Conservation (phyloP, 805 yeast species). For the Zygoascus ofunaensis region DNA sequence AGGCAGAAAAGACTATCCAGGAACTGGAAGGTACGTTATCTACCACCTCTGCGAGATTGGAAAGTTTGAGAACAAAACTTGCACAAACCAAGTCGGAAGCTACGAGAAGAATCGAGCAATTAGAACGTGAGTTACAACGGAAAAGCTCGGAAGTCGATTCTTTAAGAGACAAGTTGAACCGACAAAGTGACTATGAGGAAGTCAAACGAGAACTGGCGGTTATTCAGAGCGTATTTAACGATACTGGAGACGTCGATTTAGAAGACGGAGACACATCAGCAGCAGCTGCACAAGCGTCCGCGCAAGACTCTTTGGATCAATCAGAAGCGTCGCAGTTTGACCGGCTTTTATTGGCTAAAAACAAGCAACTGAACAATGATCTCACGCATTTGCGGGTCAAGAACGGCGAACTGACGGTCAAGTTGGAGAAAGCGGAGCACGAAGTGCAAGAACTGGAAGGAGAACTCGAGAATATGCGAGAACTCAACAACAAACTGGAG, state of each 20-base stretch:
- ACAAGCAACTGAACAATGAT: slow-evolving; percentile 63
- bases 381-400: slow-evolving; percentile 56
- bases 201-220: slow-evolving; percentile 67
- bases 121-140: slow-evolving; percentile 40
- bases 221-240: slow-evolving; percentile 68
- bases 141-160: slow-evolving; percentile 42
- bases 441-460: slow-evolving; percentile 21
- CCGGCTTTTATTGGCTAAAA: slow-evolving; percentile 48
- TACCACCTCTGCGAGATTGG: slow-evolving; percentile 47
- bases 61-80: slow-evolving; percentile 33
- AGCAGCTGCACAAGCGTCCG: slow-evolving; percentile 23
- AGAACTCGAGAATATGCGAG: slow-evolving; percentile 36
- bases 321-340: slow-evolving; percentile 12
- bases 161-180: slow-evolving; percentile 41
- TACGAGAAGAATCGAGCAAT: slow-evolving; percentile 31
- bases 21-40: slow-evolving; percentile 48
- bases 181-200: slow-evolving; percentile 67
- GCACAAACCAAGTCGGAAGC: slow-evolving; percentile 20
- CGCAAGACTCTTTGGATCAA: slow-evolving; percentile 32
- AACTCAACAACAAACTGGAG: slow-evolving; percentile 57
- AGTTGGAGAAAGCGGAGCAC: slow-evolving; percentile 30
- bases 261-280: slow-evolving; percentile 16
- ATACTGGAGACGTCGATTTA: slow-evolving; percentile 24
- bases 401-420: slow-evolving; percentile 38
- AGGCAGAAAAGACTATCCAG: slow-evolving; percentile 13